These are phyloP conservation scores for Penicillium longicatenatum DNA, from an alignment of 495 filamentous ascomycete genomes.

Conservation along the genomic window DNA sequence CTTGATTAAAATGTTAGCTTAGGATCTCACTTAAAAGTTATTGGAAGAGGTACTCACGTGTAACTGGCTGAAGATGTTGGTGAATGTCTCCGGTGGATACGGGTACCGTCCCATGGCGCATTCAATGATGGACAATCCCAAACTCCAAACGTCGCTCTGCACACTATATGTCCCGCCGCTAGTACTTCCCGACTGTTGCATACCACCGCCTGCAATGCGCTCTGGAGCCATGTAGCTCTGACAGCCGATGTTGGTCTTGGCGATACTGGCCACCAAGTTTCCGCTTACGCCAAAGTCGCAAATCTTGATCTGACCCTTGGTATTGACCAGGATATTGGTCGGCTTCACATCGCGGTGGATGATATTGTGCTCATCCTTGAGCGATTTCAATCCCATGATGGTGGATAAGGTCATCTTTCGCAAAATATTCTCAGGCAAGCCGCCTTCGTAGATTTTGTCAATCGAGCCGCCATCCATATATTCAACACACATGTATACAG, in stretches of 20 bases:
- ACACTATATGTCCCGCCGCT: slow-evolving; percentile 90
- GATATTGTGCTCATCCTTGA: slow-evolving; percentile 99
- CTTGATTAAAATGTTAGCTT: slow-evolving; percentile 49
- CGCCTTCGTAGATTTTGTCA: slow-evolving; percentile 93
- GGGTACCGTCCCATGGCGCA: slow-evolving; percentile 95
- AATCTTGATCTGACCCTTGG: slow-evolving; percentile 89
- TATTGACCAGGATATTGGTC: slow-evolving; percentile 94
- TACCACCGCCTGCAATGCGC: slow-evolving; percentile 83
- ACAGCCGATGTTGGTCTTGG: slow-evolving; percentile 98
- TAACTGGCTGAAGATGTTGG: slow-evolving; percentile 97
- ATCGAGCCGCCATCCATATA: slow-evolving; percentile 99
- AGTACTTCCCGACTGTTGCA: slow-evolving; percentile 72
- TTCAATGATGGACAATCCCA: slow-evolving; percentile 94
- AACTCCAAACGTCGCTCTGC: slow-evolving; percentile 96
- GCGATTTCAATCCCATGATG: slow-evolving; percentile 82
- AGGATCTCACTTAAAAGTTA: neutral
- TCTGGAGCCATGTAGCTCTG: slow-evolving; percentile 99
- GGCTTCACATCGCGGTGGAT: slow-evolving; percentile 99
- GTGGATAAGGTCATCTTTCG: slow-evolving; percentile 92
- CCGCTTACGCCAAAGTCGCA: slow-evolving; percentile 98
- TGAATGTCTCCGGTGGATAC: slow-evolving; percentile 97
- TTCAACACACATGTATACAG: slow-evolving; percentile 99
- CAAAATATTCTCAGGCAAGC: slow-evolving; percentile 85
- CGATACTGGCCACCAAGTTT: slow-evolving; percentile 95
- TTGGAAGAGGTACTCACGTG: slow-evolving; percentile 65